Base-by-base conservation (phyloP, 2,329 filamentous ascomycete genomes). In the Chaetomiaceae sp. region DNA sequence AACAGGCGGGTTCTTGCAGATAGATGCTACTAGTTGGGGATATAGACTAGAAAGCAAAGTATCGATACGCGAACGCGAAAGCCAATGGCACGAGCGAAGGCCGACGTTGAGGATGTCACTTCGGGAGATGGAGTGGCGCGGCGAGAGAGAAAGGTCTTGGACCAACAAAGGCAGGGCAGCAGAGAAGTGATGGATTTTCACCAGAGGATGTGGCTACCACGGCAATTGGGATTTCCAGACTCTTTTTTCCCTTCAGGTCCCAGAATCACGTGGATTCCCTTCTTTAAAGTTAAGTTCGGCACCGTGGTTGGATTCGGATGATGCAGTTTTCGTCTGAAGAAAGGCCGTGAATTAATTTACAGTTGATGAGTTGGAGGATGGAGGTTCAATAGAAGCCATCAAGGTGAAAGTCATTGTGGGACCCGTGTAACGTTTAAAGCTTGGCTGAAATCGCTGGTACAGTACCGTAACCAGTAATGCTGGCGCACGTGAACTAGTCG, bases 171-270 rank as follows among this genome's bases (percentile, higher is more conserved):
- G 25, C 6, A 42, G 37, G 23, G 40, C 23, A 53, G 48, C 17
- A 51, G 30, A 17, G 33, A 37, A 44, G 21, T 31, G 41, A 50
- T 46, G 38, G 33, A 37, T 43, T 44, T 51, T 47, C 43, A 47
- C 41, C 44, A 49, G 42, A 44, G 25, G 25, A 27, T 10, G 10
- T 44, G 44, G 48, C 51, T 51, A 54, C 37, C 44, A 44, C 19
- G 37, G 19, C 40, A 54, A 46, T 50, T 44, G 48, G 47, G 42
- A n/a, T 35, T 48, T 44, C 39, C 41, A 33, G 44, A 9, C 19
- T 34, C 34, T 48, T 33, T 38, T 46, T 27, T n/a, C 44, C 23
- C 49, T 34, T 10, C 25, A 7, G 25, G 25, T n/a, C n/a, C 31
- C 40, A 39, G 23, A 21, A 38, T 44, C 44, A 50, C 45, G 19